Base-by-base conservation (phyloP, 2,329 filamentous ascomycete species). In the Aspergillus caelatus region DNA sequence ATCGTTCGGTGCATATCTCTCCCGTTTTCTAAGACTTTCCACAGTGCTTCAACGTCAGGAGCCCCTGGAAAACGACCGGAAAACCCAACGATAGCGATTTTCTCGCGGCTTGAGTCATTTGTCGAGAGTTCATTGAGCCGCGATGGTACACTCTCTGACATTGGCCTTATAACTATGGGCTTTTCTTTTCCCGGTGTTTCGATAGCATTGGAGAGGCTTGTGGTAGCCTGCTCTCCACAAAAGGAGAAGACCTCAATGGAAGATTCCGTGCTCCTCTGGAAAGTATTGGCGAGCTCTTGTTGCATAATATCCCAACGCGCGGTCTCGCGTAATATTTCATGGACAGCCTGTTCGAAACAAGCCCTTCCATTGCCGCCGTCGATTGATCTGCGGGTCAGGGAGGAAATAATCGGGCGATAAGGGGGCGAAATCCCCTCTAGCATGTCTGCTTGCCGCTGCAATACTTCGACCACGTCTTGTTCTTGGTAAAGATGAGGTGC, bases 401-500 rank as follows among this genome's bases (percentile, higher is more conserved):
- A 46, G 11, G 43, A 46, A 11, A 46, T 46, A 23, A 46, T 46
- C 19, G 43, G 43, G 43, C 43, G 43, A 46, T 12, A 46, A 46
- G 43, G 43, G 21, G 14, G 19, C 19, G 19, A 23, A 23, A 46
- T 19, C 19, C n/a, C 43, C 62, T 55, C 39, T 62, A 53, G 26
- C 32, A 41, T 11, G 57, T 34, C 21, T 39, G 50, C 45, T 62
- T 58, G 41, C 57, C 48, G n/a, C 60, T 54, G 14, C 58, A 53
- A 1, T 39, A 46, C 16, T 53, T 46, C 43, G 19, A 4, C 43
- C 12, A 66, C 57, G 41, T 63, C 58, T 5, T 67, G 57, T 34
- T 36, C 48, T 19, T 56, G 72, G 67, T 87, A 88, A 8, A 80
- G 79, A 48, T 81, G 79, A 62, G 75, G 78, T 7, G 84, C 80